A percentile compares a stretch with the other conserved stretches of the same genome.
These are phyloP conservation scores for Sonneratia caseolaris DNA, from an alignment of 345 rosid genomes.

Conservation along the genomic window DNA sequence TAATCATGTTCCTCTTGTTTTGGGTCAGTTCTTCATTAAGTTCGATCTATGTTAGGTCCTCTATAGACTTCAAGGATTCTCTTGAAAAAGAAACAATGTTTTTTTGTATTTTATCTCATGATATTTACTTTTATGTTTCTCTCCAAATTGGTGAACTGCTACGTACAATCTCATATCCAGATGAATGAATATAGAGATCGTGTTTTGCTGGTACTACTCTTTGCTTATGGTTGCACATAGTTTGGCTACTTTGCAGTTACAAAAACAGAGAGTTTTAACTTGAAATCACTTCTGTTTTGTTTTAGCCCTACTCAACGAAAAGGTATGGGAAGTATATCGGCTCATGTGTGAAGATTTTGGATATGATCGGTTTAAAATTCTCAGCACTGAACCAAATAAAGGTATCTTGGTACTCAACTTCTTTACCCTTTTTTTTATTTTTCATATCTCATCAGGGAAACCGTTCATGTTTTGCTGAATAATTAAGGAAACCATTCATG, in stretches of 20 bases:
- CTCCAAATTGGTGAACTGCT: slow-evolving; percentile 52
- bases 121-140: slow-evolving; percentile 1
- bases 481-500: background rate
- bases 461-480: background rate
- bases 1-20: background rate
- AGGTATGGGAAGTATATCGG: slow-evolving; percentile 56
- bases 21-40: background rate
- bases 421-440: background rate
- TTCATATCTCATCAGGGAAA: background rate
- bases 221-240: slow-evolving; percentile 2
- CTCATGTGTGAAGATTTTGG: slow-evolving; percentile 81
- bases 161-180: slow-evolving; percentile 95
- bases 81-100: too few relatives aligned
- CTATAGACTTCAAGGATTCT: background rate
- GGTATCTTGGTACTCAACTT: slow-evolving; percentile 29
- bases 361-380: slow-evolving; percentile 91
- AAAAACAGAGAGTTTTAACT: background rate
- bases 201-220: slow-evolving; percentile 50
- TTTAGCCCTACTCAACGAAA: slow-evolving; percentile 66
- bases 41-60: background rate
- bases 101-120: background rate
- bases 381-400: slow-evolving; percentile 82
- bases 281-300: background rate
- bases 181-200: slow-evolving; percentile 95
- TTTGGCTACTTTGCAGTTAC: background rate